Evolutionary conservation across 176 grass and related monocot genomes (phyloP), one percentile per base, ranked within the genome.

Genomic region (Lolium rigidum): DNA sequence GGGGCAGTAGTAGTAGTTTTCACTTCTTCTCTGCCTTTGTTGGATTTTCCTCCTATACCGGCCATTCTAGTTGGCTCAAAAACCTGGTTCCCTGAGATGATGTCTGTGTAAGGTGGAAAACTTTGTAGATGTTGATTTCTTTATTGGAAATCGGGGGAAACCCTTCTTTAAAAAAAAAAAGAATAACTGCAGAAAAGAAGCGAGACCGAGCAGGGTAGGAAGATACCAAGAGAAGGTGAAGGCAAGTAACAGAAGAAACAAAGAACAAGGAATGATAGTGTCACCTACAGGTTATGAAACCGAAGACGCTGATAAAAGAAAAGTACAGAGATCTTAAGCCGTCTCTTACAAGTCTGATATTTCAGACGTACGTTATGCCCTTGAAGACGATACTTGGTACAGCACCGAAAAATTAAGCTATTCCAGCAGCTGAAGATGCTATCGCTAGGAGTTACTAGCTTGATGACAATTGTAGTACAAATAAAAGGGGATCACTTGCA

Each of bases 381-480:
- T 48, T 81, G 44, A 2, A n/a, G 44, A 28, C 16, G 16, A 14
- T 60, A 35, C 17, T 67, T 9, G 8, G 12, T 54, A 67, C 37
- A 70, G n/a, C 60, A 64, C 41, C n/a, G 1, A 43, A 43, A 43
- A 0, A 43, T 1, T 8, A 43, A 43, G 0, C 41, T 43, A 43
- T 43, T 74, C 39, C 37, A 79, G 61, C 25, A 79, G 4, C 21
- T 35, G 24, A 88, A 55, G 49, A 74, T 65, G 16, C 55, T 74
- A 18, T 7, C 0, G 1, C 52, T 56, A 18, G 52, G 52, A 56
- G 54, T 50, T 50, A 50, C 0, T 13, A 13, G 59, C 49, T 37
- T 59, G 17, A 15, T 55, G 39, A 3, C 48, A 64, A 79, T 39
- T 56, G 46, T 20, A 9, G 35, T 82, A 20, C 17, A 74, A 72